A percentile compares a stretch with the other conserved stretches of the same genome.
phyloP scores from a whole-genome alignment of 805 yeast genomes.

The Candida morakotiae region DNA sequence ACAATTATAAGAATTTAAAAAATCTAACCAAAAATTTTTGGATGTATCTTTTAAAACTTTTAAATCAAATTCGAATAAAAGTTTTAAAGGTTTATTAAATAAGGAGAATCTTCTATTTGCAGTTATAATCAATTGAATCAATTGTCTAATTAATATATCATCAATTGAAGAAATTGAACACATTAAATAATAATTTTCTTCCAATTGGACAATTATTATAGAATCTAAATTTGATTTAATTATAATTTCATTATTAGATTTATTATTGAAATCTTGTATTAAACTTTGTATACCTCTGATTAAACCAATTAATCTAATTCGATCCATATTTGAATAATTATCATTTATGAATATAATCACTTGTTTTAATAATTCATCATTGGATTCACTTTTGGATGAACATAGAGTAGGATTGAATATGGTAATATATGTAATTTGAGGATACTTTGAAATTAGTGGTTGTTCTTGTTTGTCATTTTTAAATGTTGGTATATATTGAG shows the following conservation, averaged over 20 bases:
- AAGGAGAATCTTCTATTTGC: slow-evolving; percentile 24
- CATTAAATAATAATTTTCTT: slow-evolving; percentile 21
- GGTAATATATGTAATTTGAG: slow-evolving; percentile 18
- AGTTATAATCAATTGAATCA: slow-evolving; percentile 16
- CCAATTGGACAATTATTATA: slow-evolving; percentile 22
- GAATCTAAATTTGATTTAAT: slow-evolving; percentile 24
- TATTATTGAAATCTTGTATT: slow-evolving; percentile 20
- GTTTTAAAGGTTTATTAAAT: slow-evolving; percentile 21
- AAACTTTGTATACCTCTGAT: slow-evolving; percentile 34
- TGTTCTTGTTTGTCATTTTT: slow-evolving; percentile 2
- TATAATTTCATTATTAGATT: slow-evolving; percentile 12
- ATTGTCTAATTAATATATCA: slow-evolving; percentile 21
- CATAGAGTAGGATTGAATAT: slow-evolving; percentile 28
- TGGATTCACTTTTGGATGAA: slow-evolving; percentile 21
- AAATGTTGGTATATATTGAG: slow-evolving; percentile 25
- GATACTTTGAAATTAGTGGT: slow-evolving; percentile 6
- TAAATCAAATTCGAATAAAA: slow-evolving; percentile 14
- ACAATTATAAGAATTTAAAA: slow-evolving; percentile 21
- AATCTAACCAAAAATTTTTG: slow-evolving; percentile 25
- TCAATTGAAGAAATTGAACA: slow-evolving; percentile 20
- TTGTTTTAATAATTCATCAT: slow-evolving; percentile 28
- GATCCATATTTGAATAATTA: slow-evolving; percentile 12
- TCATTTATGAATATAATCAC: slow-evolving; percentile 24
- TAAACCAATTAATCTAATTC: slow-evolving; percentile 32
- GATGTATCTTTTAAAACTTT: slow-evolving; percentile 15